These are phyloP conservation scores for Ziziphus jujuba DNA, from an alignment of 306 rosid species.

Conservation along the genomic window DNA sequence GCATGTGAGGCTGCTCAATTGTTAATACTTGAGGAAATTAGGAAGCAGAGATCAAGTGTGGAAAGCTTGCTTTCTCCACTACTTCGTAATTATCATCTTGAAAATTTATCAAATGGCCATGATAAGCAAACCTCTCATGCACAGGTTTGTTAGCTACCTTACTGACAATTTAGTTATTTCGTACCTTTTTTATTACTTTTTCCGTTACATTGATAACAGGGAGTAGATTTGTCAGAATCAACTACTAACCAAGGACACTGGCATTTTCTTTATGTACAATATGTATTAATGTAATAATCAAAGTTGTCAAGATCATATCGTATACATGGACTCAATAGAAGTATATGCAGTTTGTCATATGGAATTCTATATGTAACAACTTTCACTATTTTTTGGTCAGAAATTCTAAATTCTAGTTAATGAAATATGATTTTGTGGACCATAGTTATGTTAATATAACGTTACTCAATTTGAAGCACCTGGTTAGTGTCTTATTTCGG, in stretches of 20 bases:
- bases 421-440: too few species aligned
- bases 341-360: background rate
- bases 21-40: conserved; percentile 52
- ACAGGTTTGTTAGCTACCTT: conserved; percentile 20
- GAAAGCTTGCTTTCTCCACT: conserved; percentile 59
- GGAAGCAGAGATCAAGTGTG: conserved; percentile 66
- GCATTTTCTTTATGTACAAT: background rate
- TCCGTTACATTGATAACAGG: too few species aligned
- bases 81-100: conserved; percentile 42
- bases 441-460: too few species aligned
- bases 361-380: too few species aligned
- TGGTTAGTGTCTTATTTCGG: background rate
- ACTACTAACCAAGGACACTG: background rate
- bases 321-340: conserved; percentile 1
- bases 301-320: background rate
- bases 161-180: conserved; percentile 11
- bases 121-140: conserved; percentile 29
- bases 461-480: background rate
- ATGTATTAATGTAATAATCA: background rate
- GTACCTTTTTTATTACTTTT: background rate
- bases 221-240: background rate
- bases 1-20: conserved; percentile 66
- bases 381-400: too few species aligned
- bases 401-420: too few species aligned
- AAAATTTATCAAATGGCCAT: conserved; percentile 31